Percentiles rank a stretch among this genome's conserved stretches.
phyloP scores from a whole-genome alignment of 768 basidiomycete species.

The Lactarius evosmus region DNA sequence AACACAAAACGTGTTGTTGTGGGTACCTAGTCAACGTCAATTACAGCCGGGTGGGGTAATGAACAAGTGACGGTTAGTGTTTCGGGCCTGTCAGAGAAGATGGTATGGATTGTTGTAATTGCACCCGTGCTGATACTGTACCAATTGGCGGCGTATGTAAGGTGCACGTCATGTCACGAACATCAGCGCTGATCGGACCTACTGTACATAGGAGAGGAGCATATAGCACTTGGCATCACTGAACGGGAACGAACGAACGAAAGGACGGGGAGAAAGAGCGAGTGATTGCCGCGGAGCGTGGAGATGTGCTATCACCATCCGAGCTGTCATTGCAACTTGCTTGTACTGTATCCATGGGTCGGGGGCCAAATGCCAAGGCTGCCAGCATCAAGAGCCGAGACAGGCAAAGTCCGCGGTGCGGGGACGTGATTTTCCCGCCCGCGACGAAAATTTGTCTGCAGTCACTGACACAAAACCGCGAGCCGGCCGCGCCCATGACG shows the following conservation, averaged over 20 bases:
- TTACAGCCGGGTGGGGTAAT: background rate
- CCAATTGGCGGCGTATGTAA: background rate
- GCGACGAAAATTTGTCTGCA: background rate
- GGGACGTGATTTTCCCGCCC: too few species aligned
- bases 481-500: too few species aligned
- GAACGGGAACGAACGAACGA: background rate
- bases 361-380: background rate
- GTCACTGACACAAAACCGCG: background rate
- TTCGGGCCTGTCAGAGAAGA: background rate
- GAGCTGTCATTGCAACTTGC: background rate
- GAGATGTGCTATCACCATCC: background rate
- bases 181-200: slow-evolving; percentile 5
- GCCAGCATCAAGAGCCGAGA: too few species aligned
- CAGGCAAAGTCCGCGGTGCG: background rate
- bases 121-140: background rate
- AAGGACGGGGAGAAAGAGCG: background rate
- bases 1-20: background rate
- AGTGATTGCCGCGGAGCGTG: background rate
- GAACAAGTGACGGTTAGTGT: background rate
- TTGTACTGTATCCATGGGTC: background rate
- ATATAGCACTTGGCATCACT: background rate
- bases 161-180: slow-evolving; percentile 3
- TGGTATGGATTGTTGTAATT: background rate
- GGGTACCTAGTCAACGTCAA: background rate
- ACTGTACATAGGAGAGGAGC: background rate